phyloP scores from a whole-genome alignment of 768 basidiomycete genomes.

The Russula earlei region DNA sequence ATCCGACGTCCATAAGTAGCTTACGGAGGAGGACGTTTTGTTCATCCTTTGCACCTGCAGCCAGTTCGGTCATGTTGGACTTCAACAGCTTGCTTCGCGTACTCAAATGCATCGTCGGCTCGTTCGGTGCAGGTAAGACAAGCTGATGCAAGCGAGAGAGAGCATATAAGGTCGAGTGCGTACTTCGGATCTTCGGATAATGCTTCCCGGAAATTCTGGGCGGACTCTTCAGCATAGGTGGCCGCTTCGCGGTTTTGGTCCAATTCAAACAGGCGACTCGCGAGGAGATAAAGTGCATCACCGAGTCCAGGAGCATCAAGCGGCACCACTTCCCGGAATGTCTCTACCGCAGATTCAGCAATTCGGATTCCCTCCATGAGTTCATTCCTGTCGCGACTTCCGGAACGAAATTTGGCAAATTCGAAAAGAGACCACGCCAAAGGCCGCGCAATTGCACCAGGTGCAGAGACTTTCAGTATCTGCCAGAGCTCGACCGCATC shows the following conservation, averaged over 20 bases:
- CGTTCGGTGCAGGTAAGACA: slow-evolving; percentile 12
- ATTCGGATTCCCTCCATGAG: background rate
- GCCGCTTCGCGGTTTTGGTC: slow-evolving; percentile 7
- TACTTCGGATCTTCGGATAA: background rate
- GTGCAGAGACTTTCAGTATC: background rate
- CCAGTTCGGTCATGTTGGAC: slow-evolving; percentile 1
- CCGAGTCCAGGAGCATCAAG: slow-evolving; percentile 6
- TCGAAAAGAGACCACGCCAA: slow-evolving; percentile 5
- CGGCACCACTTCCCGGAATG: slow-evolving; percentile 2
- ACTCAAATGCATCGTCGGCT: background rate
- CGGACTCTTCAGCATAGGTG: slow-evolving; percentile 8
- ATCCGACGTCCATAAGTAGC: slow-evolving; percentile 1
- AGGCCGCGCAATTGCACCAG: background rate
- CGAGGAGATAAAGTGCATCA: background rate
- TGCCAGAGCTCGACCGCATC: slow-evolving; percentile 7
- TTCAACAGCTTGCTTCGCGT: slow-evolving; percentile 9
- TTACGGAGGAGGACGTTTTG: background rate
- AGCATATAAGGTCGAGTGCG: background rate
- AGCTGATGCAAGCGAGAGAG: slow-evolving; percentile 9
- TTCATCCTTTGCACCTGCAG: background rate
- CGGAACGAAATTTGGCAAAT: background rate
- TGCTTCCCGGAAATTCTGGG: slow-evolving; percentile 11
- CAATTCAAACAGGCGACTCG: slow-evolving; percentile 9
- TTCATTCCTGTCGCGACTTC: background rate
- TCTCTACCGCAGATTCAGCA: background rate